Conservation (phyloP, 192 early-diverging fungal species). For the Geranomyces variabilis region DNA sequence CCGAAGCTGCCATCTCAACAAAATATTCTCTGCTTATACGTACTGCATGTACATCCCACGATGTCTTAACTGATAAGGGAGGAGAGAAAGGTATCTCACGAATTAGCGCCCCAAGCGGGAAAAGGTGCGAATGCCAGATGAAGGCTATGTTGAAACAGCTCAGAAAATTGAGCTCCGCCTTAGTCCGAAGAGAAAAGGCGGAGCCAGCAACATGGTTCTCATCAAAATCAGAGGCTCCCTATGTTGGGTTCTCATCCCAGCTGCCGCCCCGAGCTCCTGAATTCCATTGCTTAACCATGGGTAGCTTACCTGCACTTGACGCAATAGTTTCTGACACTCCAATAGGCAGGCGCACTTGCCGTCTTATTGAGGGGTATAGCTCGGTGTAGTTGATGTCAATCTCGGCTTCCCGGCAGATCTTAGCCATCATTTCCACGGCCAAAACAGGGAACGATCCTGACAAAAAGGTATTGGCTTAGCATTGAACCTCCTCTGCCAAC, state of each 20-base stretch:
- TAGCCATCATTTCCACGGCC: conserved; percentile 93
- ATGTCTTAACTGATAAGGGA: conserved; percentile 30
- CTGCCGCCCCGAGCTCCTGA: background rate
- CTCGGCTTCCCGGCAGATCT: conserved; percentile 91
- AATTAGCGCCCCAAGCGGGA: too few species aligned
- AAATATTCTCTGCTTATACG: background rate
- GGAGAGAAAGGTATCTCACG: too few species aligned
- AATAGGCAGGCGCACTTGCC: conserved; percentile 73
- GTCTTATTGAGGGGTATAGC: conserved; percentile 86
- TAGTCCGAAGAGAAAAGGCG: background rate
- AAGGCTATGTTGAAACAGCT: too few species aligned
- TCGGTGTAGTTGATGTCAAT: conserved; percentile 92
- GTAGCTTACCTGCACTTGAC: conserved; percentile 70
- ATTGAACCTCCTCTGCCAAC: too few species aligned
- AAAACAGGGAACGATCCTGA: conserved; percentile 78
- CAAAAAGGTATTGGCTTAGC: background rate
- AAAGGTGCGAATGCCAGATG: too few species aligned
- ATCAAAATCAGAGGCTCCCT: background rate
- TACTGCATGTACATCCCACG: conserved; percentile 63
- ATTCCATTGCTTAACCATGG: background rate
- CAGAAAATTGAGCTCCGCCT: too few species aligned
- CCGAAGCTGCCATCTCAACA: too few species aligned
- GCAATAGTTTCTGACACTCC: conserved; percentile 91
- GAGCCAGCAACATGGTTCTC: background rate
- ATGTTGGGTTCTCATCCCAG: conserved; percentile 1